Evolutionary conservation across 2,329 filamentous ascomycete species (phyloP).

Genomic region (Penicillium nordicum): DNA sequence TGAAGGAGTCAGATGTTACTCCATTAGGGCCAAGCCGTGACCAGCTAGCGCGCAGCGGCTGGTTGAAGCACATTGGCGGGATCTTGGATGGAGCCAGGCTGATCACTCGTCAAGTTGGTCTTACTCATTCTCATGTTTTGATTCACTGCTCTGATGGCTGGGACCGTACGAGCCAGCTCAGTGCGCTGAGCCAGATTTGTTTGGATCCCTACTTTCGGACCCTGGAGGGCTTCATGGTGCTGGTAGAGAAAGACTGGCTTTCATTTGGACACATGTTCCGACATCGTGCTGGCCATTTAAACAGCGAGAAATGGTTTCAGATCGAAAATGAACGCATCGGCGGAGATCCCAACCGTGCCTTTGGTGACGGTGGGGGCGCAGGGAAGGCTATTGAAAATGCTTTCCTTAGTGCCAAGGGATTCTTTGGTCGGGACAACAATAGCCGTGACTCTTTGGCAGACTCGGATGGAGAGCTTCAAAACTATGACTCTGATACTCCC

Average conservation of each 20-base stretch:
- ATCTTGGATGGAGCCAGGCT: conserved; percentile 80
- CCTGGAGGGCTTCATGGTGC: conserved; percentile 86
- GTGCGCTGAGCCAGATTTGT: conserved; percentile 85
- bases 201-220: conserved; percentile 95
- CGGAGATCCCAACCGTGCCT: conserved; percentile 45
- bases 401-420: conserved; percentile 76
- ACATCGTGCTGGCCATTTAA: conserved; percentile 81
- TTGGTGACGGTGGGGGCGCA: conserved; percentile 44
- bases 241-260: conserved; percentile 96
- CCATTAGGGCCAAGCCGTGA: conserved; percentile 78
- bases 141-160: conserved; percentile 98
- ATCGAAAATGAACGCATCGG: conserved; percentile 76
- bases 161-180: conserved; percentile 95
- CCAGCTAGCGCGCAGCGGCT: conserved; percentile 75
- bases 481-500: conserved; percentile 47
- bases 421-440: conserved; percentile 79
- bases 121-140: conserved; percentile 89
- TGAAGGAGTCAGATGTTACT: conserved; percentile 90
- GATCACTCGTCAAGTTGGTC: conserved; percentile 82
- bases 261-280: conserved; percentile 98
- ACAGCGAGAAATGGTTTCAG: conserved; percentile 90
- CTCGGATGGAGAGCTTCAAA: conserved; percentile 53
- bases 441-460: conserved; percentile 63
- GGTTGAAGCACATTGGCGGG: conserved; percentile 83
- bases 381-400: conserved; percentile 82